A percentile compares a stretch with the other conserved stretches of the same genome.
Evolutionary conservation across 2,329 filamentous ascomycete genomes (phyloP).

Genomic region (Xylariaceae sp.): DNA sequence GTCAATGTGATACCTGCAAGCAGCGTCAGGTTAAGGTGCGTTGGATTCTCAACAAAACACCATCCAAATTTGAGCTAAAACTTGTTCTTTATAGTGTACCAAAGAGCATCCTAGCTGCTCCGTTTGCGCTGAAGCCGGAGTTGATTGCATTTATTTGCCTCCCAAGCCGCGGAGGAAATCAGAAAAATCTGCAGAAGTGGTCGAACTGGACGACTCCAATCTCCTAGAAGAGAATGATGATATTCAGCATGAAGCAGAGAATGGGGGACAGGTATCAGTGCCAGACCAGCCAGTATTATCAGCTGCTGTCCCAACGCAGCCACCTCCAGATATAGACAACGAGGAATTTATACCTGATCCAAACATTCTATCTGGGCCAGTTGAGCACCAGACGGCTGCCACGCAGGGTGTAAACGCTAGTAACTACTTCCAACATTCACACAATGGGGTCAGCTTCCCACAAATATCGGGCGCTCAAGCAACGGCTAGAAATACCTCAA

Average conservation of each 20-base stretch:
- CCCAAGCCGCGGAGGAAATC: conserved; percentile 40
- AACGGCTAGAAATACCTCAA: conserved; percentile 11
- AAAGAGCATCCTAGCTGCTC: conserved; percentile 46
- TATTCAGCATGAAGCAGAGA: conserved; percentile 6
- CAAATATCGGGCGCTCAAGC: conserved; percentile 19
- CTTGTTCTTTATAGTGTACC: conserved; percentile 38
- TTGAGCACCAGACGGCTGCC: conserved; percentile 32
- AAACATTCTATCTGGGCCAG: conserved; percentile 40
- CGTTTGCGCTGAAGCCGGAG: conserved; percentile 36
- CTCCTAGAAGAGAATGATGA: conserved; percentile 25
- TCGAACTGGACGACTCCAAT: conserved; percentile 30
- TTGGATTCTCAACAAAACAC: background rate
- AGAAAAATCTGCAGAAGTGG: conserved; percentile 31
- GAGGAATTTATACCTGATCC: conserved; percentile 45
- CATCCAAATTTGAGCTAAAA: background rate
- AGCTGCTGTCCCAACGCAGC: background rate
- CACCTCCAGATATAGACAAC: conserved; percentile 37
- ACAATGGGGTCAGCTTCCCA: conserved; percentile 30
- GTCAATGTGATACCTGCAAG: conserved; percentile 44
- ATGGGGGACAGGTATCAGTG: background rate
- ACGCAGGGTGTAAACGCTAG: conserved; percentile 26
- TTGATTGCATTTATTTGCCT: conserved; percentile 41
- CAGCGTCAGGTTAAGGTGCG: conserved; percentile 39
- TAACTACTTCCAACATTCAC: conserved; percentile 34
- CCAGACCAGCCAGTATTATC: conserved; percentile 5